Conservation (phyloP, 257 asterid genomes). For the Galeopsis tetrahit region DNA sequence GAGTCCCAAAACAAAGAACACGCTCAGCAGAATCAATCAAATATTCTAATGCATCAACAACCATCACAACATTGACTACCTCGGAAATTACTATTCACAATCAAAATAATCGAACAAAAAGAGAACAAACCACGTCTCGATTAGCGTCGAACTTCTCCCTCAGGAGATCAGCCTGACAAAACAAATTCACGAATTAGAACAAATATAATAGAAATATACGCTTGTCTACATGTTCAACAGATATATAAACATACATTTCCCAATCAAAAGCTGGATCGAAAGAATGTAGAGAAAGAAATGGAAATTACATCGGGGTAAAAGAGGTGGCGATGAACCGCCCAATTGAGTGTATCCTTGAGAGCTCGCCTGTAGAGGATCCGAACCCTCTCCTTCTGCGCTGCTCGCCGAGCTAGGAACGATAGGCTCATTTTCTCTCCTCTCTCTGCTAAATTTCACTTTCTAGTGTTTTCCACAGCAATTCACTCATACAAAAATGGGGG, state of each 20-base stretch:
- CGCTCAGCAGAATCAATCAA: not conserved
- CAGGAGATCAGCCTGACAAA: slow-evolving; percentile 75
- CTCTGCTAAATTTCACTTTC: slow-evolving; percentile 21
- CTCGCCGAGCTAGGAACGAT: slow-evolving; percentile 87
- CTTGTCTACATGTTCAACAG: not conserved
- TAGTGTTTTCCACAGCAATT: slow-evolving; percentile 2
- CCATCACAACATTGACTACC: not conserved
- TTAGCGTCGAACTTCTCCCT: slow-evolving; percentile 85
- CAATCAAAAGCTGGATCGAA: slow-evolving; percentile 36
- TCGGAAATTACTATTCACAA: not conserved
- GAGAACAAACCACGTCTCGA: slow-evolving; percentile 65
- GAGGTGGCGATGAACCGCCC: slow-evolving; percentile 99
- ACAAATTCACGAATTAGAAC: not conserved
- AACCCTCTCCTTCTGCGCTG: slow-evolving; percentile 95
- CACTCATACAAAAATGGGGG: not conserved
- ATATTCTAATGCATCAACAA: not conserved
- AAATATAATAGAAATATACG: slow-evolving; percentile 20
- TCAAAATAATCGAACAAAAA: not conserved
- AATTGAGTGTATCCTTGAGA: slow-evolving; percentile 94
- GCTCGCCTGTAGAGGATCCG: slow-evolving; percentile 92
- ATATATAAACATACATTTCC: not conserved
- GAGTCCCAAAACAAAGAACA: slow-evolving; percentile 1
- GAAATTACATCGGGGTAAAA: slow-evolving; percentile 77
- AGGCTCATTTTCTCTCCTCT: slow-evolving; percentile 59
- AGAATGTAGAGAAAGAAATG: slow-evolving; percentile 26